Evolutionary conservation across 2,329 filamentous ascomycete genomes (phyloP).

Genomic region (Aspergillus piperis): DNA sequence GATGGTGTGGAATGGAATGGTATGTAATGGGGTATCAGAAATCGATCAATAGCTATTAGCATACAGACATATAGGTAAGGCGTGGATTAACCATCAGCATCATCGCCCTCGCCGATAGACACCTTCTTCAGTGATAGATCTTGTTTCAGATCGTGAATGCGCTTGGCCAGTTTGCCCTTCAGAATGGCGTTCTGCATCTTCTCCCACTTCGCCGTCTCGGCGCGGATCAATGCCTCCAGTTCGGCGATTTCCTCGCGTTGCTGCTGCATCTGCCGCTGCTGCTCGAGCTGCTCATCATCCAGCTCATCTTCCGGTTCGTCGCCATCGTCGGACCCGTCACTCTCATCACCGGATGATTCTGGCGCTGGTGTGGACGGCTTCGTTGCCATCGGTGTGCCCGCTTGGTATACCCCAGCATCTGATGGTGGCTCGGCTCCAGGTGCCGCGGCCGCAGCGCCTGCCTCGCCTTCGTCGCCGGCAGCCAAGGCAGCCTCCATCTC

Average conservation of each 20-base stretch:
- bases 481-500: slow-evolving; percentile 48
- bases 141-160: slow-evolving; percentile 47
- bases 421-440: slow-evolving; percentile 15
- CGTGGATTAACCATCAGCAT: slow-evolving; percentile 29
- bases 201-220: slow-evolving; percentile 44
- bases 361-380: slow-evolving; percentile 36
- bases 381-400: slow-evolving; percentile 34
- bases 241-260: slow-evolving; percentile 49
- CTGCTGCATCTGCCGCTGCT: slow-evolving; percentile 45
- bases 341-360: slow-evolving; percentile 46
- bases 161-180: slow-evolving; percentile 46
- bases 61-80: neutral
- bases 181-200: slow-evolving; percentile 43
- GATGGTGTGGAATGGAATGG: neutral
- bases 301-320: slow-evolving; percentile 40
- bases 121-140: slow-evolving; percentile 48
- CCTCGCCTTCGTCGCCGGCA: slow-evolving; percentile 38
- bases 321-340: slow-evolving; percentile 41
- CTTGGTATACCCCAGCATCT: slow-evolving; percentile 27
- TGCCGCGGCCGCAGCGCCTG: slow-evolving; percentile 24
- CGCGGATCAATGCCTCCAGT: slow-evolving; percentile 42
- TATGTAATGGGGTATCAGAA: neutral
- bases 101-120: slow-evolving; percentile 41
- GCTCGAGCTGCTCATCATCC: slow-evolving; percentile 47
- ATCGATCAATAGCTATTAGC: slow-evolving; percentile 17